These are phyloP conservation scores for Eremomyces bilateralis DNA, from an alignment of 495 filamentous ascomycete genomes.

Conservation along the genomic window DNA sequence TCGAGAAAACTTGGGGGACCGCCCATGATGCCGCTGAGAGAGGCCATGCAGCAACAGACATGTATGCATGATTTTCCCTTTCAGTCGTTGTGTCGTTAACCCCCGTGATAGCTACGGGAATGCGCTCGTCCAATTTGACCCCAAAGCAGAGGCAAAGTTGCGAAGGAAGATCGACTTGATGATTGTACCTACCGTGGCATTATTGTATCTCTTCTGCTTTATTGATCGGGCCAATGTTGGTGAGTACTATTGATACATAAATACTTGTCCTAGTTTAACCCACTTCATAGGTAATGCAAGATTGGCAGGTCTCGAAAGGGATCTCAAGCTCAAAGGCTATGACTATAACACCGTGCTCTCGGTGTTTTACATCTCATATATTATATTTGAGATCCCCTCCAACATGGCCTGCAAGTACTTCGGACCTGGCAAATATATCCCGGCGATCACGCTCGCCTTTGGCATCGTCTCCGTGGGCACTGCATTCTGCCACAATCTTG, in stretches of 20 bases:
- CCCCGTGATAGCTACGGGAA: conserved; percentile 28
- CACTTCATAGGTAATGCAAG: conserved; percentile 20
- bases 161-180: conserved; percentile 25
- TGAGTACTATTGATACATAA: conserved; percentile 1
- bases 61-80: conserved; percentile 19
- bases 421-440: conserved; percentile 29
- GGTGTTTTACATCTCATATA: conserved; percentile 16
- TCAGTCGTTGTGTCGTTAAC: conserved; percentile 1
- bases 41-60: conserved; percentile 38
- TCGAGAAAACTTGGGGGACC: too few relatives aligned
- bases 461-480: conserved; percentile 27
- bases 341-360: conserved; percentile 16
- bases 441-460: conserved; percentile 24
- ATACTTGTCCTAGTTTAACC: neutral
- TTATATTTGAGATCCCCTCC: conserved; percentile 18
- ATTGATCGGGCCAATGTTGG: conserved; percentile 24
- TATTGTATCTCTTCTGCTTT: conserved; percentile 32
- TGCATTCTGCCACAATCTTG: conserved; percentile 25
- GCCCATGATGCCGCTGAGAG: conserved; percentile 30
- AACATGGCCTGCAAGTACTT: conserved; percentile 28
- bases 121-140: conserved; percentile 35
- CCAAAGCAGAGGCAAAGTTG: conserved; percentile 30
- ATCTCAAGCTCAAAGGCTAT: conserved; percentile 13
- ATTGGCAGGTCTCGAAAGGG: conserved; percentile 28
- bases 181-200: conserved; percentile 25